These are phyloP conservation scores for Saccharomycopsis sp. DNA, from an alignment of 805 yeast species.

Conservation along the genomic window DNA sequence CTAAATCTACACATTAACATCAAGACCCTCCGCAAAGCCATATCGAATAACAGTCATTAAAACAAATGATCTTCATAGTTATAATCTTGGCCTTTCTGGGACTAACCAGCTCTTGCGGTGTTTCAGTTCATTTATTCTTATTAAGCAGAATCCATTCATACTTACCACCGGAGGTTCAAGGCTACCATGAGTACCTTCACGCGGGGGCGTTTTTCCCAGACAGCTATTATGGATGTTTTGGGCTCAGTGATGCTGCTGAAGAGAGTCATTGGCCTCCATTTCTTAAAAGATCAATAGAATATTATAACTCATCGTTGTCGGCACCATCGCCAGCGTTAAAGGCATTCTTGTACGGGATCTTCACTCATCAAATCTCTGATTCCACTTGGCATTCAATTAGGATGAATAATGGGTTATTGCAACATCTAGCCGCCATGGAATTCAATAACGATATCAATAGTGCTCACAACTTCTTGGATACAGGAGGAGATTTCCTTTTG, in stretches of 20 bases:
- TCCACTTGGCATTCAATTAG: constrained; percentile 62
- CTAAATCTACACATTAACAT: too few species aligned
- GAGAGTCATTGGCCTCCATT: constrained; percentile 69
- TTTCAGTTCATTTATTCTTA: constrained; percentile 33
- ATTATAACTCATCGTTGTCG: too few species aligned
- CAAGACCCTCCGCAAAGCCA: too few species aligned
- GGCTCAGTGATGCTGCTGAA: constrained; percentile 47
- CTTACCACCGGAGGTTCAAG: constrained; percentile 31
- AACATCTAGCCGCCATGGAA: constrained; percentile 43
- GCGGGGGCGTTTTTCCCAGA: constrained; percentile 69
- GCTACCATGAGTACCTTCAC: constrained; percentile 30
- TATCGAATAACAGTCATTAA: too few species aligned
- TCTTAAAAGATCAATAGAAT: too few species aligned
- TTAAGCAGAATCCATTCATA: constrained; percentile 28
- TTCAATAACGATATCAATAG: constrained; percentile 41
- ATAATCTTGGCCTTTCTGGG: too few species aligned
- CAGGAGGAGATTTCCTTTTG: constrained; percentile 56
- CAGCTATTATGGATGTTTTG: constrained; percentile 55
- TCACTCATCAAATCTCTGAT: constrained; percentile 59
- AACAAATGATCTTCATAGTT: too few species aligned
- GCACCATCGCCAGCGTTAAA: constrained; percentile 34
- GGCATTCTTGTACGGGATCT: constrained; percentile 51
- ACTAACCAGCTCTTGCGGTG: too few species aligned
- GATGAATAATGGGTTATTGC: constrained; percentile 44
- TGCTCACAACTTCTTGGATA: constrained; percentile 53